Evolutionary conservation across 805 yeast species (phyloP), one percentile per base, ranked within the genome.

Genomic region (Wickerhamomyces pijperi): DNA sequence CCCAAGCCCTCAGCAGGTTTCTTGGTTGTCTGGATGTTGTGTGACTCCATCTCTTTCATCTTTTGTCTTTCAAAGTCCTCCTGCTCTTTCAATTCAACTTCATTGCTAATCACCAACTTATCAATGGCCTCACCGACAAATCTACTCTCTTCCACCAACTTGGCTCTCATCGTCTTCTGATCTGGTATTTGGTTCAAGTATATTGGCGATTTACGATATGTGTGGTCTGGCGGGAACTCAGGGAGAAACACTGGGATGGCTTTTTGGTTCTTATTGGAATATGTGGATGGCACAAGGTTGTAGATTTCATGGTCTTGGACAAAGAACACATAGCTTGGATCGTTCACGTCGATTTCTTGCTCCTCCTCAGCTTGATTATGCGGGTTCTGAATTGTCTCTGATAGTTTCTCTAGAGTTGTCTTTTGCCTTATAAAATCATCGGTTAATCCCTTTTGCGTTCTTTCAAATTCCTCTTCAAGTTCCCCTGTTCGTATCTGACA

Each of bases 211-310:
- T 78, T 72, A 57, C 75, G 77, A 55, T 82, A 90, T 0, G 97
- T 90, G 58, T 88, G 94, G 51, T 86, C 95, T 0, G 97, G 95
- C 1, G 98, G 98, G 21, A 90, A 67, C 12, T 76, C 76, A 0
- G 98, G 98, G 48, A 90, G 62, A 78, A 87, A 87, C 5, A 62
- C 53, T 0, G 94, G 94, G 7, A 84, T 68, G 42, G 74, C 74
- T 19, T 31, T 31, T 8, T 31, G 33, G 5, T 56, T 53, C 36
- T 61, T 62, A 29, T 57, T 46, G 20, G 57, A 53, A 18, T 65
- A 61, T 1, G 61, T 56, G 28, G 78, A 60, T 40, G 78, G 87
- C 13, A 80, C 72, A 19, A 83, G 64, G 36, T 68, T 63, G 3
- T 74, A 65, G 3, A 76, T 63, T 39, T 68, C 72, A 37, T 72